These are phyloP conservation scores for Termitomyces sp. DNA, from an alignment of 768 basidiomycete genomes.

Conservation along the genomic window DNA sequence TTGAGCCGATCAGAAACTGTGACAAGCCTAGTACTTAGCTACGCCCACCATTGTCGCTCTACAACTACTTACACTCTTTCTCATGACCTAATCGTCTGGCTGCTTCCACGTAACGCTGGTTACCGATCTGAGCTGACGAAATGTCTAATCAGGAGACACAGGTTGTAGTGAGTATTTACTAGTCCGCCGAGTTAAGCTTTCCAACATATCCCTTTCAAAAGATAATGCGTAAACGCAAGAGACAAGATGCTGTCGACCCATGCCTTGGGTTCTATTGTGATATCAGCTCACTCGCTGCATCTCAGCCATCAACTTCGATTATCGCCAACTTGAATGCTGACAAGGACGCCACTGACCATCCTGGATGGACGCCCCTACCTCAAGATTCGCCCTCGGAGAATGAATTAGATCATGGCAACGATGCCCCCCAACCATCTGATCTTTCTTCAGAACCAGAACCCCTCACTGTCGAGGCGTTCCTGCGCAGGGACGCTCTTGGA, in stretches of 20 bases:
- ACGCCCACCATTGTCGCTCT: background rate
- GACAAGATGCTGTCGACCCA: slow-evolving; percentile 45
- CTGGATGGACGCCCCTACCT: background rate
- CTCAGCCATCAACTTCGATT: background rate
- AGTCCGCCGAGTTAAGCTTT: background rate
- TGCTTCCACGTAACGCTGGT: background rate
- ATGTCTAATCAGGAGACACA: background rate
- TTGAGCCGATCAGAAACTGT: too few species aligned
- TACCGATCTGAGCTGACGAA: background rate
- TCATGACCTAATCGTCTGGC: background rate
- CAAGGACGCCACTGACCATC: background rate
- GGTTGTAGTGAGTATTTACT: background rate
- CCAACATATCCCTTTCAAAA: slow-evolving; percentile 25
- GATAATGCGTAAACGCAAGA: slow-evolving; percentile 43
- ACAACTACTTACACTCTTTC: background rate
- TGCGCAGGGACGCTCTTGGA: slow-evolving; percentile 16
- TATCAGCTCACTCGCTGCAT: slow-evolving; percentile 2
- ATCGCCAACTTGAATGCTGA: background rate
- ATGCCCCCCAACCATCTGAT: background rate
- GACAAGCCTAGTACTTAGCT: too few species aligned
- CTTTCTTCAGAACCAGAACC: slow-evolving; percentile 9
- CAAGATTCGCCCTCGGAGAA: background rate
- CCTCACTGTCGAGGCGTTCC: slow-evolving; percentile 28
- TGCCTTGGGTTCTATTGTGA: slow-evolving; percentile 34
- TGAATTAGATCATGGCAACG: background rate